Base-by-base conservation (phyloP, 2,329 filamentous ascomycete genomes). In the Didymella arachidicola region DNA sequence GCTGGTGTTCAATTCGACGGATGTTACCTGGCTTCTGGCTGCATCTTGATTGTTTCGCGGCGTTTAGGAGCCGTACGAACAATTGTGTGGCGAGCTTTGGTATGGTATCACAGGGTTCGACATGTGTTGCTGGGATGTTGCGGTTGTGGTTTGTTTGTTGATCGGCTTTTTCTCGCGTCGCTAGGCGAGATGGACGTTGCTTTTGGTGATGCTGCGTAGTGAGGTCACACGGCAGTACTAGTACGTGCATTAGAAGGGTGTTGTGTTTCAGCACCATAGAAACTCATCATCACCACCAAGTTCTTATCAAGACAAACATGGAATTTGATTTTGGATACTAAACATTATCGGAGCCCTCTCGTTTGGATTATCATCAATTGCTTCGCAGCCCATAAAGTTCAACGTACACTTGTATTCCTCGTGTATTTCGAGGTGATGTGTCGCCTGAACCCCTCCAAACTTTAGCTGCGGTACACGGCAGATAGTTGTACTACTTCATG, bases 201-300 rank as follows among this genome's bases (percentile, higher is more conserved):
- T 53, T 53, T 57, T 59, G 41, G 46, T 32, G 25, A 32, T 22
- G 34, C 38, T 53, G 45, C 34, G 47, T n/a, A 44, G 27, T 56
- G 36, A 53, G 46, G 53, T 57, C 27, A 22, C 63, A 65, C 63
- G 11, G 49, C 60, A 58, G 48, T 25, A 60, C 51, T 39, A 44
- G 60, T 63, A 56, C 53, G 53, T 48, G 60, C 53, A 45, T 38
- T 32, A 42, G 44, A 52, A 46, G 57, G 53, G 49, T 22, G 32
- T 44, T 61, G 50, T 58, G 50, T 57, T 55, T 57, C 57, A 57
- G n/a, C 7, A 41, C 39, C n/a, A 34, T 58, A 22, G 12, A 51
- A 25, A 55, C 19, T 26, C n/a, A 52, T 42, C 34, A 52, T 54
- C 27, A 58, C 26, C 39, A 22, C 14, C 4, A 8, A 53, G 26